Conservation (phyloP, 495 filamentous ascomycete genomes). For the Penicillium steckii region DNA sequence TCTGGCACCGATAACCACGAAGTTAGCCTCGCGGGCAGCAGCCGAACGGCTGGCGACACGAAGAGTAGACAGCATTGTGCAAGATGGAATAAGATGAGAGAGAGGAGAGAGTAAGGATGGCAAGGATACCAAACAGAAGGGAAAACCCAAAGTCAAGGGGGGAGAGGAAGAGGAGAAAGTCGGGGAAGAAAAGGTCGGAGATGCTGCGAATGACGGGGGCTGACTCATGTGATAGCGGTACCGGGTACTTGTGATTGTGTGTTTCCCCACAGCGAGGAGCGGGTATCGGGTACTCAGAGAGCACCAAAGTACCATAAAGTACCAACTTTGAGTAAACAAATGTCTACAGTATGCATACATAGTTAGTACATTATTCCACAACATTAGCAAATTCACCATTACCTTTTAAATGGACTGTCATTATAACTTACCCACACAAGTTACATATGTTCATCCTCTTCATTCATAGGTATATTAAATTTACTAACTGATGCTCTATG, state of each 20-base stretch:
- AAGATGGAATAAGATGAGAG: constrained; percentile 8
- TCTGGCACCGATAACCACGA: constrained; percentile 55
- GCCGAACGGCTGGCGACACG: constrained; percentile 56
- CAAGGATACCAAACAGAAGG: no score
- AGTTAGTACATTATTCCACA: no score
- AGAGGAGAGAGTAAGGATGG: no score
- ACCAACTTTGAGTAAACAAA: no score
- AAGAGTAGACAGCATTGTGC: constrained; percentile 55
- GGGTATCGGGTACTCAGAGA: constrained; percentile 21
- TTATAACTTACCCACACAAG: no score
- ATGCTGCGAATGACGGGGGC: constrained; percentile 25
- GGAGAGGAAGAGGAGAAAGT: constrained; percentile 20
- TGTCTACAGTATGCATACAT: no score
- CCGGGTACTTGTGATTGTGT: constrained; percentile 22
- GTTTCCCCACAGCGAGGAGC: background rate
- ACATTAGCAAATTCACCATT: no score
- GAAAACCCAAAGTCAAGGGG: constrained; percentile 16
- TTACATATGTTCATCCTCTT: no score
- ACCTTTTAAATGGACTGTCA: no score
- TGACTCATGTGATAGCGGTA: constrained; percentile 40
- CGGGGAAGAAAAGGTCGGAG: constrained; percentile 35
- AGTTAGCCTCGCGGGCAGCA: constrained; percentile 44
- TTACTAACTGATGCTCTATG: no score
- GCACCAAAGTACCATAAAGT: no score
- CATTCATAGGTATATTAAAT: no score